phyloP scores from a whole-genome alignment of 169 alveolate species.

The Plasmodium coatneyi region DNA sequence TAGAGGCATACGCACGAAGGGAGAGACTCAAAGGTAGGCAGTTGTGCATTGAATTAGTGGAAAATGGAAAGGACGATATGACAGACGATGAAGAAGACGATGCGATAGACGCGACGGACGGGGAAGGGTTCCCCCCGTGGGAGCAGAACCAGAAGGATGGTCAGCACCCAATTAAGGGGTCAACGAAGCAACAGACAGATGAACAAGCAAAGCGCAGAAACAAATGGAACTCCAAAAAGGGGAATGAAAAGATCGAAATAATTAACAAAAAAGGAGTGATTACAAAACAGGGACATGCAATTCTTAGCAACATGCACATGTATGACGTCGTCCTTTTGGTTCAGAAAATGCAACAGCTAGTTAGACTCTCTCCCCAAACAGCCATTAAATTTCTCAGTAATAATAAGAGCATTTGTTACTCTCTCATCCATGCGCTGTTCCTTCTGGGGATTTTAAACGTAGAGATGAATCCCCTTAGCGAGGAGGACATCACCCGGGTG shows the following conservation, averaged over 20 bases:
- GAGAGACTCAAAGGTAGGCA: not conserved
- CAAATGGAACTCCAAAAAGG: not conserved
- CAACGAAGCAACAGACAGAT: not conserved
- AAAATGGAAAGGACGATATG: not conserved
- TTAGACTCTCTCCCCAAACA: slow-evolving; percentile 51
- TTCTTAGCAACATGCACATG: slow-evolving; percentile 55
- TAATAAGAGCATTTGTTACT: slow-evolving; percentile 29
- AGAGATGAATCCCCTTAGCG: not conserved
- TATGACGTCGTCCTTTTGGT: slow-evolving; percentile 32
- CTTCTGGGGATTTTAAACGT: slow-evolving; percentile 54
- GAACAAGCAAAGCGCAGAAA: not conserved
- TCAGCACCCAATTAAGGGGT: not conserved
- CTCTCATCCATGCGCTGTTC: slow-evolving; percentile 67
- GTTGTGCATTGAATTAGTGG: not conserved
- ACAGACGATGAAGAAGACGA: not conserved
- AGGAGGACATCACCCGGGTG: slow-evolving; percentile 12
- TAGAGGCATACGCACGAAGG: not conserved
- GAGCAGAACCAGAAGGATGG: not conserved
- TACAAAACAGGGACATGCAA: slow-evolving; percentile 28
- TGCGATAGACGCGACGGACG: no score
- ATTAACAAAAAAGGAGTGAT: slow-evolving; percentile 50
- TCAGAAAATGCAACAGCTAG: slow-evolving; percentile 23
- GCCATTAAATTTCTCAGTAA: slow-evolving; percentile 26
- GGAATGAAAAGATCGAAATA: not conserved
- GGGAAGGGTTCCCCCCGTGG: not conserved